Percentiles rank a stretch among this genome's conserved stretches.
Conservation (phyloP, 768 basidiomycete species). For the Termitomyces sp. region DNA sequence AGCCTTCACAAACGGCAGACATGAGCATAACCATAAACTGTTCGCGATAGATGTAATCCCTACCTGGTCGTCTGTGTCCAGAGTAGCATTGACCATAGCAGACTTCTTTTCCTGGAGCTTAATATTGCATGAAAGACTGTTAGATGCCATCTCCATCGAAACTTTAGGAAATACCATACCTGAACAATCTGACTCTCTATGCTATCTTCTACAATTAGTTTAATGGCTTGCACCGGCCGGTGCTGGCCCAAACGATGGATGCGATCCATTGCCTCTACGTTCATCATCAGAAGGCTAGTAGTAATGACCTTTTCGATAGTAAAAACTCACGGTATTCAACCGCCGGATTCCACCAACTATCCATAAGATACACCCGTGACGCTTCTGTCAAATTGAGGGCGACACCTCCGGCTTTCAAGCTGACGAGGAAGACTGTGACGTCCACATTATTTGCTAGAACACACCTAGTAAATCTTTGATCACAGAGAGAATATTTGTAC, state of each 20-base stretch:
- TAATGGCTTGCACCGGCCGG: slow-evolving; percentile 89
- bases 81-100: slow-evolving; percentile 89
- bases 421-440: slow-evolving; percentile 97
- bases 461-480: not conserved
- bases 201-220: slow-evolving; percentile 92
- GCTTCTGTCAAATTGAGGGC: slow-evolving; percentile 89
- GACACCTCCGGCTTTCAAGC: slow-evolving; percentile 93
- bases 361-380: slow-evolving; percentile 94
- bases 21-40: slow-evolving; percentile 6
- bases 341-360: slow-evolving; percentile 99
- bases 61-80: slow-evolving; percentile 79
- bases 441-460: slow-evolving; percentile 84
- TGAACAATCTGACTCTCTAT: slow-evolving; percentile 96
- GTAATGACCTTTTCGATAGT: not conserved
- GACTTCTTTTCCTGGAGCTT: slow-evolving; percentile 96
- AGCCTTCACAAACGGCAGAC: slow-evolving; percentile 42
- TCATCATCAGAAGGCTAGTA: not conserved
- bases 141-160: not conserved
- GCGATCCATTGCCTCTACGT: slow-evolving; percentile 91
- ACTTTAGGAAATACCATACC: slow-evolving; percentile 30
- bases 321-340: slow-evolving; percentile 73
- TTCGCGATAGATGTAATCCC: slow-evolving; percentile 19
- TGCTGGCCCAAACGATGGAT: slow-evolving; percentile 96
- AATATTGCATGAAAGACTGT: not conserved
- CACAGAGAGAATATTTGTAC: slow-evolving; percentile 22